Conservation (phyloP, 495 filamentous ascomycete species). For the Penicillium goetzii region DNA sequence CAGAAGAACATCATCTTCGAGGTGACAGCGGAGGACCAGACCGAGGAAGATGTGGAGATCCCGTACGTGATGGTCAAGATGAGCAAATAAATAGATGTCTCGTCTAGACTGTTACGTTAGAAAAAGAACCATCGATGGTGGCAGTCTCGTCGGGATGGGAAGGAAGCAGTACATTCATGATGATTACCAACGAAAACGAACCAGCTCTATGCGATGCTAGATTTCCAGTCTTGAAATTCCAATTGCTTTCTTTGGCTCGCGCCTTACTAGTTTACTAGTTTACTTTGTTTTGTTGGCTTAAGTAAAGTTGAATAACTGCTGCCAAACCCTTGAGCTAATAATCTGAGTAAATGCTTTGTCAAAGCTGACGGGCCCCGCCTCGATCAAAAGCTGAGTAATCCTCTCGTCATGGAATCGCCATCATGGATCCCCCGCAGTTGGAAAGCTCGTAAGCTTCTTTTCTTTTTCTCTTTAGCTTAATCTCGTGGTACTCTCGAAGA, state of each 20-base stretch:
- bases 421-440: slow-evolving; percentile 29
- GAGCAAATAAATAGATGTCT: slow-evolving; percentile 39
- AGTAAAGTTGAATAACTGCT: not conserved
- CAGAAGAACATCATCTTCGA: slow-evolving; percentile 97
- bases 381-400: slow-evolving; percentile 32
- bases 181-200: slow-evolving; percentile 23
- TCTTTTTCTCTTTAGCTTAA: slow-evolving; percentile 9
- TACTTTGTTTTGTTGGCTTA: not conserved
- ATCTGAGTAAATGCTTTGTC: slow-evolving; percentile 34
- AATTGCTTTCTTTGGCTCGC: slow-evolving; percentile 12
- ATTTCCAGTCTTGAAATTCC: slow-evolving; percentile 17
- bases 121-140: slow-evolving; percentile 4
- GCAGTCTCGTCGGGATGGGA: not conserved
- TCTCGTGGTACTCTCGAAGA: not conserved
- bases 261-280: not conserved
- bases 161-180: slow-evolving; percentile 19
- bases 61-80: slow-evolving; percentile 94
- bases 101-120: not conserved
- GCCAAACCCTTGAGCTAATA: not conserved
- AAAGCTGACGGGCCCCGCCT: slow-evolving; percentile 28
- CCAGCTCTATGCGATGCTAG: slow-evolving; percentile 17
- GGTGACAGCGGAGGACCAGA: slow-evolving; percentile 87
- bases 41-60: slow-evolving; percentile 94
- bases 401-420: slow-evolving; percentile 22
- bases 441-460: not conserved